Evolutionary conservation across 306 rosid species (phyloP).

Genomic region (Hippophae rhamnoides): DNA sequence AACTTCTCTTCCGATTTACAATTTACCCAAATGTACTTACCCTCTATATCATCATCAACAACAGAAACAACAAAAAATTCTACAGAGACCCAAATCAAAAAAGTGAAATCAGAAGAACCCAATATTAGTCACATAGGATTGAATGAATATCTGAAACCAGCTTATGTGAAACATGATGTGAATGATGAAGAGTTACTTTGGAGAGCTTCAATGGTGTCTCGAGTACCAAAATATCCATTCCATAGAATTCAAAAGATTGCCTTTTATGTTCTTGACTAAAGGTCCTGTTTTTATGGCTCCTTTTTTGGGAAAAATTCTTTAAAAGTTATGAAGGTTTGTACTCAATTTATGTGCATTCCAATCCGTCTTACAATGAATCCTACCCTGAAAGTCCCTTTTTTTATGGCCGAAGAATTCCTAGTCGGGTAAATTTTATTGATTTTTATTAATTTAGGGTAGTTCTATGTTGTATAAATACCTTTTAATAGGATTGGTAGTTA

Average conservation of each 20-base stretch:
- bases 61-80: background rate
- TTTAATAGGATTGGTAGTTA: too few relatives aligned
- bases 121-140: conserved; percentile 16
- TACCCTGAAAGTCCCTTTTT: conserved; percentile 37
- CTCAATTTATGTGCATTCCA: conserved; percentile 64
- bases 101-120: too few relatives aligned
- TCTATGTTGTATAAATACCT: too few relatives aligned
- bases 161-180: conserved; percentile 48
- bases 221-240: conserved; percentile 26
- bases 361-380: conserved; percentile 39
- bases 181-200: conserved; percentile 59
- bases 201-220: conserved; percentile 65
- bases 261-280: conserved; percentile 67
- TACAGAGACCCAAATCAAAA: background rate
- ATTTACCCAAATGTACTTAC: conserved; percentile 13
- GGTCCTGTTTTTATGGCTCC: conserved; percentile 58
- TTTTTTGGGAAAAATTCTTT: conserved; percentile 72
- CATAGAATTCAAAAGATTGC: conserved; percentile 52
- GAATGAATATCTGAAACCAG: conserved; percentile 29
- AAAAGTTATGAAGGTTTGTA: conserved; percentile 44
- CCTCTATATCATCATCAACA: conserved; percentile 3
- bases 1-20: conserved; percentile 25
- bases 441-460: too few relatives aligned
- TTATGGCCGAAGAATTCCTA: conserved; percentile 56
- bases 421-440: conserved; percentile 44